Percentiles rank a stretch among this genome's conserved stretches.
Evolutionary conservation across 164 flowering plant species (phyloP).

Genomic region (Vitis vinifera): DNA sequence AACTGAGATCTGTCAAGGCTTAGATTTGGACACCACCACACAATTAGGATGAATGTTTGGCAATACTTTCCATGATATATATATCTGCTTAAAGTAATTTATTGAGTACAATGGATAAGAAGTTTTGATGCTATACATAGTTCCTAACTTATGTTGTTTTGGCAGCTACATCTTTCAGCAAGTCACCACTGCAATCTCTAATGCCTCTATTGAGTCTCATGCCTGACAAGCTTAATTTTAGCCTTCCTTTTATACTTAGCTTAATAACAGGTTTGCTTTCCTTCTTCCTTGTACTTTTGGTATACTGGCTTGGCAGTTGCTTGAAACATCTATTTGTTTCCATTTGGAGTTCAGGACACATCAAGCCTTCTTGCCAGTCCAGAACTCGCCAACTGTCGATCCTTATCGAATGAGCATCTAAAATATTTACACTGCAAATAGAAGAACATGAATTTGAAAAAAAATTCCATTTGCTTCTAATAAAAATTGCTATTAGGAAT

Average conservation of each 20-base stretch:
- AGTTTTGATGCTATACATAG: neutral
- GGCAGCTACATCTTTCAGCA: slow-evolving; percentile 69
- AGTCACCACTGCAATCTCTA: slow-evolving; percentile 53
- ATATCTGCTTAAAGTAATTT: no score
- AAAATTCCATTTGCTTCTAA: neutral
- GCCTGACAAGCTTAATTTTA: slow-evolving; percentile 41
- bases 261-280: slow-evolving; percentile 47
- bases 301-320: neutral
- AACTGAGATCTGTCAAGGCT: no score
- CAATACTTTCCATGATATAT: no score
- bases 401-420: neutral
- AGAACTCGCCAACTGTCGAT: neutral
- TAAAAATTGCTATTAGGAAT: neutral
- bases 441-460: no score
- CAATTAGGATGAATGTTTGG: no score
- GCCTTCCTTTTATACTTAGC: slow-evolving; percentile 43
- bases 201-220: slow-evolving; percentile 40
- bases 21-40: no score
- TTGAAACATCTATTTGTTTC: neutral
- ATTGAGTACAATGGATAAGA: neutral
- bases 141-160: slow-evolving; percentile 6
- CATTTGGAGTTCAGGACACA: neutral
- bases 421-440: no score
- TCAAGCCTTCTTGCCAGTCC: no score
- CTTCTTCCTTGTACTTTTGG: neutral